These are phyloP conservation scores for Thalassiosira mediterranea DNA, from an alignment of 352 stramenopile species.

Conservation along the genomic window DNA sequence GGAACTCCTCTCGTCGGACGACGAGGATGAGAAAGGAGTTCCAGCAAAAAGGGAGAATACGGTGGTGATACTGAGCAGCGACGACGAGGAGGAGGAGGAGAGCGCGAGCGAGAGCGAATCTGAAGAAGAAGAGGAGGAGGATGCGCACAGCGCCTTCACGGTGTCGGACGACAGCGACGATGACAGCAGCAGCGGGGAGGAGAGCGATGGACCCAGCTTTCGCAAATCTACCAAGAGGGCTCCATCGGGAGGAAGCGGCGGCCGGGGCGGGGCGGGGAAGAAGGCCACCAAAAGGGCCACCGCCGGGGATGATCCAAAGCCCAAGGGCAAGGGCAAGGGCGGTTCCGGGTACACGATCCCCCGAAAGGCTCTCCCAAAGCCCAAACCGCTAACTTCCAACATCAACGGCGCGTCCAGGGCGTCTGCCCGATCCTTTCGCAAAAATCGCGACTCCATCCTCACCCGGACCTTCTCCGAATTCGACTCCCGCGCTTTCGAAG, in stretches of 20 bases:
- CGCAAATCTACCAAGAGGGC: constrained; percentile 1
- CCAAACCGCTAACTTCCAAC: no score
- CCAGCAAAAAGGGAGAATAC: constrained; percentile 18
- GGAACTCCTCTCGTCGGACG: constrained; percentile 35
- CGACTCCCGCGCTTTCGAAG: constrained; percentile 56
- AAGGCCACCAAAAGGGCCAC: constrained; percentile 8
- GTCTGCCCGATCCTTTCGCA: constrained; percentile 49
- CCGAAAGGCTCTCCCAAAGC: no score
- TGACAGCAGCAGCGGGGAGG: constrained; percentile 15
- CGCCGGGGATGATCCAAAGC: neutral
- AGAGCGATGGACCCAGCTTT: constrained; percentile 20
- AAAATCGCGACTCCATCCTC: constrained; percentile 51
- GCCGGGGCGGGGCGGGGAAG: neutral
- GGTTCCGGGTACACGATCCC: no score
- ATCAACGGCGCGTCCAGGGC: neutral
- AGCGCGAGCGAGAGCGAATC: constrained; percentile 51
- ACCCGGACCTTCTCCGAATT: constrained; percentile 59
- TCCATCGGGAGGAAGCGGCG: neutral
- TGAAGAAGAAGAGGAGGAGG: constrained; percentile 19
- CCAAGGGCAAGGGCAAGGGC: no score
- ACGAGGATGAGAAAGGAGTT: constrained; percentile 18
- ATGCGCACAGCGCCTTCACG: constrained; percentile 14
- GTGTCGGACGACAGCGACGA: constrained; percentile 31
- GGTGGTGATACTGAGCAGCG: constrained; percentile 47
- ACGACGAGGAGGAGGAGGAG: no score